Evolutionary conservation across 108 stramenopile genomes (phyloP).

Genomic region (Nitzschia putrida): DNA sequence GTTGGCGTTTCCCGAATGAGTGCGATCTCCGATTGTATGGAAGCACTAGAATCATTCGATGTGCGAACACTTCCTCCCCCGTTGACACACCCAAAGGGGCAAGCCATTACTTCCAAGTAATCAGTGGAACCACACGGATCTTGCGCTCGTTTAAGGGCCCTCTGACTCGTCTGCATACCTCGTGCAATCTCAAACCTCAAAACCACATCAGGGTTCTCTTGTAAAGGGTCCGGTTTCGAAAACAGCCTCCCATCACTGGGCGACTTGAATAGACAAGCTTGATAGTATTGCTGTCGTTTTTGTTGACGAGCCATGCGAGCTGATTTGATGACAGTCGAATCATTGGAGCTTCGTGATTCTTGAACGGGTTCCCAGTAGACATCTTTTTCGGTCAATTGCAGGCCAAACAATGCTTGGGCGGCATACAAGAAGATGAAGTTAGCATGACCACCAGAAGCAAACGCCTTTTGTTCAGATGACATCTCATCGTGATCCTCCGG

Average conservation of each 20-base stretch:
- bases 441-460: slow-evolving; percentile 79
- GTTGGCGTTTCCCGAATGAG: slow-evolving; percentile 73
- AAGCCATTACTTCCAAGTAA: slow-evolving; percentile 98
- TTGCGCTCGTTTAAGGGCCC: slow-evolving; percentile 62
- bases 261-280: slow-evolving; percentile 58
- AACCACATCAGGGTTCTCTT: slow-evolving; percentile 34
- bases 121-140: slow-evolving; percentile 32
- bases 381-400: slow-evolving; percentile 29
- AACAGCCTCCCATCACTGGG: slow-evolving; percentile 46
- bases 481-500: not conserved
- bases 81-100: slow-evolving; percentile 94
- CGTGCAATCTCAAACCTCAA: slow-evolving; percentile 92
- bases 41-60: not conserved
- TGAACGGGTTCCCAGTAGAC: slow-evolving; percentile 54
- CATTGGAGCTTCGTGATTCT: not conserved
- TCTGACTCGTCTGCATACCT: slow-evolving; percentile 96
- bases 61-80: slow-evolving; percentile 89
- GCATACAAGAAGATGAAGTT: slow-evolving; percentile 79
- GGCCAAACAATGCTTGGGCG: slow-evolving; percentile 58
- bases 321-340: slow-evolving; percentile 20
- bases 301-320: slow-evolving; percentile 37
- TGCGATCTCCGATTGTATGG: slow-evolving; percentile 5
- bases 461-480: slow-evolving; percentile 18
- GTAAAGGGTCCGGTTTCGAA: slow-evolving; percentile 21
- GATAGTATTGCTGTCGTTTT: slow-evolving; percentile 59